Conservation (phyloP, 2,329 filamentous ascomycete species). For the Exophiala spinifera region DNA sequence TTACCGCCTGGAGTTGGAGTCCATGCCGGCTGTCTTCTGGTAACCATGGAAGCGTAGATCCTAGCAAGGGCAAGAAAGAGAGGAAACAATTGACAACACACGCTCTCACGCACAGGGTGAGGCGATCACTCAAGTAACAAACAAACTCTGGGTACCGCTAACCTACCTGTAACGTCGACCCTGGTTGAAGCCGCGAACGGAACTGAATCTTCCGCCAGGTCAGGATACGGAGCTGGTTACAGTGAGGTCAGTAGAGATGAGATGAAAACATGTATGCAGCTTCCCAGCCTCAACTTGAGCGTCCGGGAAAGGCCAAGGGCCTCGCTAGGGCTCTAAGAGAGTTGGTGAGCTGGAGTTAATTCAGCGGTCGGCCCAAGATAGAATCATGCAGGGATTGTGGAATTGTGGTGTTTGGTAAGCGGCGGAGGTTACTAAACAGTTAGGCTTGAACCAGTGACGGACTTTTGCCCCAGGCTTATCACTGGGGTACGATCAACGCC, state of each 20-base stretch:
- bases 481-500: no score
- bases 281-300: no score
- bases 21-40: slow-evolving; percentile 4
- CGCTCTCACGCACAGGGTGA: no score
- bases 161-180: not conserved
- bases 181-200: not conserved
- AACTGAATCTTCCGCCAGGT: not conserved
- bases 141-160: not conserved
- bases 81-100: not conserved
- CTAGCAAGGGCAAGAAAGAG: not conserved
- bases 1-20: slow-evolving; percentile 21
- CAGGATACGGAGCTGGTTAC: not conserved
- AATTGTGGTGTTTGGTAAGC: not conserved
- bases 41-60: slow-evolving; percentile 7
- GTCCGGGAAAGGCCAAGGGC: no score
- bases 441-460: not conserved
- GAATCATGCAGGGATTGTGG: not conserved
- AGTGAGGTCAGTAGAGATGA: not conserved
- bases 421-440: no score
- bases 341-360: not conserved
- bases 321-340: not conserved
- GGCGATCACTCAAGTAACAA: no score
- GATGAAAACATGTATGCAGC: not conserved
- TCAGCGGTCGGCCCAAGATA: slow-evolving; percentile 2
- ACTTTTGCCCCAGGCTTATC: not conserved